Evolutionary conservation across 179 eudicot species (phyloP).

Genomic region (Beta corolliflora): DNA sequence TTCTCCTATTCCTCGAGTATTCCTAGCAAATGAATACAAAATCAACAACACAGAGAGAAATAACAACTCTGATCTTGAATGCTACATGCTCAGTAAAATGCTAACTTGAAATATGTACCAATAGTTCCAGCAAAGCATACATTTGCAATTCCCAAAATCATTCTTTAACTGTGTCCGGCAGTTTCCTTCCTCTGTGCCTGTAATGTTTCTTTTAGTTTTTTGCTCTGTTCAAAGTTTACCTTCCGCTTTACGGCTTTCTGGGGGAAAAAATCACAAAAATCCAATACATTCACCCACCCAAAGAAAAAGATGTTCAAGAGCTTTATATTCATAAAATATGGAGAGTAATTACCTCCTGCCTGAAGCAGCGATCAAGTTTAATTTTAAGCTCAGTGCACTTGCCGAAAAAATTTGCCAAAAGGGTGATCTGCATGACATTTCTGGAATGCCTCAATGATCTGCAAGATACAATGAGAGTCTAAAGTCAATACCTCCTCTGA

Average conservation of each 20-base stretch:
- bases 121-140: not conserved
- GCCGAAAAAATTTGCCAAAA: conserved; percentile 70
- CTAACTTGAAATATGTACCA: too few species aligned
- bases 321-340: not conserved
- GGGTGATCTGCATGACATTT: conserved; percentile 89
- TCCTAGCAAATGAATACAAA: not conserved
- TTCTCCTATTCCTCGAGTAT: not conserved
- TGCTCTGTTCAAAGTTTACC: conserved; percentile 87
- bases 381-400: conserved; percentile 86
- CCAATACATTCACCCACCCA: not conserved
- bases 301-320: not conserved
- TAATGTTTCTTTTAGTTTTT: conserved; percentile 71
- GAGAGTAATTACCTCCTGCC: conserved; percentile 62
- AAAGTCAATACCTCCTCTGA: not conserved
- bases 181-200: conserved; percentile 67
- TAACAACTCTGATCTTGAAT: not conserved
- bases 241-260: conserved; percentile 82
- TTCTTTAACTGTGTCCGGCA: conserved; percentile 31
- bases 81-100: not conserved
- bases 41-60: not conserved
- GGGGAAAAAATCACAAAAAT: not conserved
- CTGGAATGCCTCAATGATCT: conserved; percentile 88
- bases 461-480: conserved; percentile 11
- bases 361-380: conserved; percentile 85
- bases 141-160: not conserved